A percentile compares a stretch with the other conserved stretches of the same genome.
Evolutionary conservation across 306 rosid species (phyloP).

Genomic region (Vigna nakashimae): DNA sequence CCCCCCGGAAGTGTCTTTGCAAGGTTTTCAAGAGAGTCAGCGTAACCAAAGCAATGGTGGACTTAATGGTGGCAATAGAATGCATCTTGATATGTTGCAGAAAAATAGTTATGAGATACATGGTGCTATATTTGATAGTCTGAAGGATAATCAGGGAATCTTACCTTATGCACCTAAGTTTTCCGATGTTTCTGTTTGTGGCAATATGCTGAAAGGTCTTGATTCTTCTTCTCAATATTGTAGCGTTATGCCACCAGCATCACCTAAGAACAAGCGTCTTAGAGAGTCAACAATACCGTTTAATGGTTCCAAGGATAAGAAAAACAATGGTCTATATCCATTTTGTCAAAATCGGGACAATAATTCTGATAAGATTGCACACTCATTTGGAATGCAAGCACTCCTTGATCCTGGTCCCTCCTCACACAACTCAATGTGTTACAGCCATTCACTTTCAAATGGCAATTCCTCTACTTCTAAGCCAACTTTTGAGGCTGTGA

Average conservation of each 20-base stretch:
- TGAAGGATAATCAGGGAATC: slow-evolving; percentile 61
- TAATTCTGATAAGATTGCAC: slow-evolving; percentile 55
- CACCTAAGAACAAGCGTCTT: slow-evolving; percentile 68
- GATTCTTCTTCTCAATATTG: slow-evolving; percentile 73
- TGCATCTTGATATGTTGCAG: slow-evolving; percentile 57
- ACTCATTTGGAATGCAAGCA: slow-evolving; percentile 59
- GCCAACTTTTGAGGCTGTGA: slow-evolving; percentile 76
- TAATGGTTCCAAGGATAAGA: slow-evolving; percentile 55
- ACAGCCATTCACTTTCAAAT: slow-evolving; percentile 87
- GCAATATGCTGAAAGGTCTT: slow-evolving; percentile 62
- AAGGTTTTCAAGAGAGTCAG: slow-evolving; percentile 62
- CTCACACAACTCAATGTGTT: slow-evolving; percentile 56
- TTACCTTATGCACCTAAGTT: slow-evolving; percentile 63
- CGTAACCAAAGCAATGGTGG: slow-evolving; percentile 57
- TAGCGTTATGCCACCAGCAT: slow-evolving; percentile 54
- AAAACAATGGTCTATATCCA: slow-evolving; percentile 54
- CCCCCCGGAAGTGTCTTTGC: slow-evolving; percentile 80
- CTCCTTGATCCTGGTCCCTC: slow-evolving; percentile 64
- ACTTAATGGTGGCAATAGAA: slow-evolving; percentile 54
- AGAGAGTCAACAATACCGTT: slow-evolving; percentile 67
- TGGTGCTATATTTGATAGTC: slow-evolving; percentile 64
- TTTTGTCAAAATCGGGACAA: slow-evolving; percentile 58
- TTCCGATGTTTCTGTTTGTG: slow-evolving; percentile 57
- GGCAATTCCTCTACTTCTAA: slow-evolving; percentile 92
- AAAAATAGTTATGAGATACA: slow-evolving; percentile 62